These are phyloP conservation scores for Purshia tridentata DNA, from an alignment of 306 rosid genomes.

Conservation along the genomic window DNA sequence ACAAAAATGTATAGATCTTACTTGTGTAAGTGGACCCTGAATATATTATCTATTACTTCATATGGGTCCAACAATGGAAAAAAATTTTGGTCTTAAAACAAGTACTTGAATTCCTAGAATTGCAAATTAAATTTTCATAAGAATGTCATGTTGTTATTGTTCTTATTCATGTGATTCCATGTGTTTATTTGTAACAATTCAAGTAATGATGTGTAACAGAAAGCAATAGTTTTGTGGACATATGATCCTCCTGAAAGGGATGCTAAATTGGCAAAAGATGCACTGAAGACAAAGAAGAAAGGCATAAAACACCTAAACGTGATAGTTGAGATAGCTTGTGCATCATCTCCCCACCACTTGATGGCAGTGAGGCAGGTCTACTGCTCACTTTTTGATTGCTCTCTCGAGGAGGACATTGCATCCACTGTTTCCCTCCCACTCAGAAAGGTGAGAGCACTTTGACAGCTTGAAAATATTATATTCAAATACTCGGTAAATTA, in stretches of 20 bases:
- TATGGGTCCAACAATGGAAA: too few species aligned
- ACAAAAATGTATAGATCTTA: not conserved
- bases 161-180: not conserved
- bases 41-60: too few species aligned
- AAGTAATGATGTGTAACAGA: constrained; percentile 42
- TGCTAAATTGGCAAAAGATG: constrained; percentile 61
- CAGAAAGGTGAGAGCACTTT: constrained; percentile 54
- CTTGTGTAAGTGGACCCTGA: too few species aligned
- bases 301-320: constrained; percentile 51
- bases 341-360: constrained; percentile 82
- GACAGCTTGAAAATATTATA: not conserved
- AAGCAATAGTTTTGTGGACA: constrained; percentile 73
- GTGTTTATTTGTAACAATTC: constrained; percentile 1
- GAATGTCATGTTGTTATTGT: not conserved
- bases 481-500: constrained; percentile 3
- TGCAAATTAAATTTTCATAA: not conserved
- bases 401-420: constrained; percentile 84
- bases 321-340: constrained; percentile 82
- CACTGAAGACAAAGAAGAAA: constrained; percentile 45
- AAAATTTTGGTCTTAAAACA: not conserved
- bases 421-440: constrained; percentile 54
- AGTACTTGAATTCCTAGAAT: not conserved
- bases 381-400: constrained; percentile 60
- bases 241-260: constrained; percentile 81
- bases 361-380: constrained; percentile 79